These are phyloP conservation scores for Tylopilus rubrobrunneus DNA, from an alignment of 768 basidiomycete species.

Conservation along the genomic window DNA sequence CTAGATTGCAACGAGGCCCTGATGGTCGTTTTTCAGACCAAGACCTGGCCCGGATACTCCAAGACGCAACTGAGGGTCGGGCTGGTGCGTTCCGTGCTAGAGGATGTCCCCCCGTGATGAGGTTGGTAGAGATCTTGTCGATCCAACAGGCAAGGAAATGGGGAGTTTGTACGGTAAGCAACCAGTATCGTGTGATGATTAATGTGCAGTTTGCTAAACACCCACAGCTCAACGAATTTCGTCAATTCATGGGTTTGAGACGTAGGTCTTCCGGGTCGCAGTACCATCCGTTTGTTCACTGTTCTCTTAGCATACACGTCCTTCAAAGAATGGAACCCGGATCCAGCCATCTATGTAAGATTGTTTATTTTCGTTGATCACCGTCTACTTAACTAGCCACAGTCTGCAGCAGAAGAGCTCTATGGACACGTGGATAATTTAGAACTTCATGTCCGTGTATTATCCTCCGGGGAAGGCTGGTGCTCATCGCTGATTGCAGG, in stretches of 20 bases:
- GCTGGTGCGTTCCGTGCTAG: slow-evolving; percentile 67
- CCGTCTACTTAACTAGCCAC: neutral
- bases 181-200: neutral
- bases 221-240: slow-evolving; percentile 62
- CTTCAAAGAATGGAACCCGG: slow-evolving; percentile 73
- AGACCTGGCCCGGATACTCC: slow-evolving; percentile 60
- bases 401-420: slow-evolving; percentile 61
- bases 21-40: slow-evolving; percentile 59
- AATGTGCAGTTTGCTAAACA: neutral
- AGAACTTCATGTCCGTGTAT: slow-evolving; percentile 61
- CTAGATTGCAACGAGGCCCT: slow-evolving; percentile 46
- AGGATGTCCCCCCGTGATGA: slow-evolving; percentile 63
- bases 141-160: slow-evolving; percentile 65
- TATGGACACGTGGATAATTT: slow-evolving; percentile 75
- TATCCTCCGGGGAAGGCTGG: neutral
- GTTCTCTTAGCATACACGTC: slow-evolving; percentile 46
- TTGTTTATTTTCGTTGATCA: too few species aligned
- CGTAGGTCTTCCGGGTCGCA: slow-evolving; percentile 37
- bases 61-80: slow-evolving; percentile 52
- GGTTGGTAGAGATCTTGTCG: slow-evolving; percentile 63
- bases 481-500: slow-evolving; percentile 29
- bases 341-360: slow-evolving; percentile 52
- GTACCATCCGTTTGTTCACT: slow-evolving; percentile 2
- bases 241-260: slow-evolving; percentile 66
- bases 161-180: slow-evolving; percentile 66